Base-by-base conservation (phyloP, 2,329 filamentous ascomycete species). In the Chrysosporium queenslandicum region DNA sequence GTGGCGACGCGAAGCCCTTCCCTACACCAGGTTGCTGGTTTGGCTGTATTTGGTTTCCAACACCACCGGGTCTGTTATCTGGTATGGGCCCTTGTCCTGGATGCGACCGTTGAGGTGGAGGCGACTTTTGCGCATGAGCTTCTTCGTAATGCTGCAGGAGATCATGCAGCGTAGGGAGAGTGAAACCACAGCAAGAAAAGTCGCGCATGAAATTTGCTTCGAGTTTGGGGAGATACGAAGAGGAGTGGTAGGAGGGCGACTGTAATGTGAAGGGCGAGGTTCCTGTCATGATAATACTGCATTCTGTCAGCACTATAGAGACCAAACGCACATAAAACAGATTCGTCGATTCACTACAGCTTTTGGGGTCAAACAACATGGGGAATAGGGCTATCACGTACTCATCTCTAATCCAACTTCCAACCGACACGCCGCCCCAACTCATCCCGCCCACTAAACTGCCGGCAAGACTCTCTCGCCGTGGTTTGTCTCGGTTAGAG, bases 151-250 rank as follows among this genome's bases (percentile, higher is more conserved):
- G 92, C 66, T 95, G 89, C 43, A 98, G 76, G 43, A 98, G 77
- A 65, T 97, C 92, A 71, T 98, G 92, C 60, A 98, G 79, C 47
- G 90, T 94, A 21, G 90, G 86, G 59, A 96, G 78, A 29, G 85
- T 91, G 62, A 87, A 80, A 63, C 89, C 89, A 71, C 92, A 98
- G 73, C 92, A 98, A 49, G 85, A 85, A 71, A 97, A 97, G 72
- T 97, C 90, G 69, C 85, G 85, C 87, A 97, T 94, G 68, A 96
- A 98, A 65, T 91, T 92, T 56, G 91, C 91, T 70, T 98, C 92
- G 65, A 96, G 82, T 69, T 95, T 96, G 8, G 90, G 91, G 1
- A 96, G 79, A 66, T 97, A 97, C 23, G 92, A 97, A 5, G 90
- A 94, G 0, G 91, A 97, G 69, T 97, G 91, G 63, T 88, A 94